Base-by-base conservation (phyloP, 2,329 filamentous ascomycete species). In the Penicillium paneum region DNA sequence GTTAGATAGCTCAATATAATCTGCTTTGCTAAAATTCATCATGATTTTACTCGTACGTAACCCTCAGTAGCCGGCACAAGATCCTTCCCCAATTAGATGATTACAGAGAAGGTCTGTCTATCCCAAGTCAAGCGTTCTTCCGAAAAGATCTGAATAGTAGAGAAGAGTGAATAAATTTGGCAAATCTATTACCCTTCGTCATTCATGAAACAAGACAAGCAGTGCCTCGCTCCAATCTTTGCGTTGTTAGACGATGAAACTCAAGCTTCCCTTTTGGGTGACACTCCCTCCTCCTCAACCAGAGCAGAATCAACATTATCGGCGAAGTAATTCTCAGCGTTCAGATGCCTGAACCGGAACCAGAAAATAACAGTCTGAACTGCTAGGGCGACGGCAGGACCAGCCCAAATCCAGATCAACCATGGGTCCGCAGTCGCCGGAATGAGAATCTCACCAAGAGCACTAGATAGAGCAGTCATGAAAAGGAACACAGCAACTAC, bases 281-380 rank as follows among this genome's bases (percentile, higher is more conserved):
- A 41, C 1, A 41, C 39, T 41, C 28, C 13, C 24, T 28, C 24
- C 39, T 12, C 24, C 8, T 41, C 39, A 17, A 41, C 12, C 39
- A 0, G 21, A 11, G 15, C 11, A 28, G 21, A 7, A 17, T n/a
- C 21, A 10, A 41, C 8, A 12, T 26, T 17, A n/a, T 24, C 21
- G 8, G 39, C 39, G 3, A 41, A 41, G 39, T 41, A 41, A 24
- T 41, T 41, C 39, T 41, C 39, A n/a, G 39, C 28, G 13, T 41
- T 41, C 39, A 41, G 17, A 17, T 41, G 39, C 15, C 67, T 72
- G 60, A 81, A 80, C 21, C 73, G 66, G 66, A 72, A 76, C 67
- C 72, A 79, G 64, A 83, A 82, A 49, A 81, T 62, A 28, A 78
- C 62, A 0, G 77, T 79, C 63, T 81, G 75, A 4, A 76, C 66